Percentiles rank a stretch among this genome's conserved stretches.
Conservation (phyloP, 2,329 filamentous ascomycete genomes). For the Ophiostoma sp. region DNA sequence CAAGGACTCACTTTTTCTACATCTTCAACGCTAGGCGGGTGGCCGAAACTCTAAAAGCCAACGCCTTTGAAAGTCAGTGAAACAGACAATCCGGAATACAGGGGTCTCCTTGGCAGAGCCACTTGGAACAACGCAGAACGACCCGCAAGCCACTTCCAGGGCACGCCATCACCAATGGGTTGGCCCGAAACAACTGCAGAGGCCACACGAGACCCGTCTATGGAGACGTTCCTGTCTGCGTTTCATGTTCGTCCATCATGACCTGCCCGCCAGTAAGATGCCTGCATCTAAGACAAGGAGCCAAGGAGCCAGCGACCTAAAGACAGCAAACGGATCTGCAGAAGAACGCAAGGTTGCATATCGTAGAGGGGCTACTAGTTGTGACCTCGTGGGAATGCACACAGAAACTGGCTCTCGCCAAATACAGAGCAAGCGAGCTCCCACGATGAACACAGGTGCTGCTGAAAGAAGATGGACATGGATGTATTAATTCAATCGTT, state of each 20-base stretch:
- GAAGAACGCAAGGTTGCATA: not conserved
- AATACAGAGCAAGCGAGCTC: not conserved
- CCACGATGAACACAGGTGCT: not conserved
- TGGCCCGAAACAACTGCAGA: not conserved
- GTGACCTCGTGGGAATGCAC: too few species aligned
- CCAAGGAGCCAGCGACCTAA: not conserved
- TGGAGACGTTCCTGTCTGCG: constrained; percentile 4
- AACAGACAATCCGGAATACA: not conserved
- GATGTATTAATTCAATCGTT: not conserved
- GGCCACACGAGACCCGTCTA: constrained; percentile 9
- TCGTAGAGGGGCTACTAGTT: too few species aligned
- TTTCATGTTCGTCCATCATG: not conserved
- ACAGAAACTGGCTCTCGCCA: not conserved
- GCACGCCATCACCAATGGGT: not conserved
- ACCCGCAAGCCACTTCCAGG: not conserved
- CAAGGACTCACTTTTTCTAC: not conserved
- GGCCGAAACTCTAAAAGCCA: not conserved
- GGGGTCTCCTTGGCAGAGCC: not conserved
- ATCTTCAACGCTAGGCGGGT: not conserved
- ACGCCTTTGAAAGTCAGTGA: not conserved
- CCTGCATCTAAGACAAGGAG: not conserved
- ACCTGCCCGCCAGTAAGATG: constrained; percentile 5
- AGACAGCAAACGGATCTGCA: not conserved
- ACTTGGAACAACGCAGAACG: too few species aligned
- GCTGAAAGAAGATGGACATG: not conserved